Evolutionary conservation across 148 eudicot genomes (phyloP).

Genomic region (Silene latifolia): DNA sequence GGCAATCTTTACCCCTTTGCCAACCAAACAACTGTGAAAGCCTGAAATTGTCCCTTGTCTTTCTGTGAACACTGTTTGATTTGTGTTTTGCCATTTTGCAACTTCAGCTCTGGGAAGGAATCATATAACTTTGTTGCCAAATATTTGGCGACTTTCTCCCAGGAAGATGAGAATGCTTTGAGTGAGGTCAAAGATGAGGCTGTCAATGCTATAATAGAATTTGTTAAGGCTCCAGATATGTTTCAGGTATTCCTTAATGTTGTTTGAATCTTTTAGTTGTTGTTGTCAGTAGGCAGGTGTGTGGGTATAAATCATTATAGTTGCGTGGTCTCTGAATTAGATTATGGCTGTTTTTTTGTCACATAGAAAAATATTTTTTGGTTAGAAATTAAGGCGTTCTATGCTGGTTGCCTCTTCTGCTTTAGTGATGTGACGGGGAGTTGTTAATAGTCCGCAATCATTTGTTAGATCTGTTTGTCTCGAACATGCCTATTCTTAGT

Average conservation of each 20-base stretch:
- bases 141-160: constrained; percentile 81
- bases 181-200: constrained; percentile 86
- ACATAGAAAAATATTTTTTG: not conserved
- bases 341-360: not conserved
- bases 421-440: not conserved
- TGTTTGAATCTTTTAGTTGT: not conserved
- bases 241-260: constrained; percentile 63
- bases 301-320: not conserved
- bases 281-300: not conserved
- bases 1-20: not conserved
- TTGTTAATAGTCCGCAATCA: not conserved
- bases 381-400: not conserved
- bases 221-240: constrained; percentile 87
- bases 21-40: not conserved
- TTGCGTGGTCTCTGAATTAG: not conserved
- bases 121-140: constrained; percentile 62
- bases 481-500: not conserved
- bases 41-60: not conserved
- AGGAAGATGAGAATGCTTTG: constrained; percentile 50
- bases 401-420: not conserved
- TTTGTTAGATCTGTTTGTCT: not conserved
- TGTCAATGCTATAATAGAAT: constrained; percentile 59
- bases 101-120: constrained; percentile 73
- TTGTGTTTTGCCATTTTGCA: constrained; percentile 12
- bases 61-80: constrained; percentile 6